phyloP scores from a whole-genome alignment of 345 rosid genomes.

The Citrus trifoliata region DNA sequence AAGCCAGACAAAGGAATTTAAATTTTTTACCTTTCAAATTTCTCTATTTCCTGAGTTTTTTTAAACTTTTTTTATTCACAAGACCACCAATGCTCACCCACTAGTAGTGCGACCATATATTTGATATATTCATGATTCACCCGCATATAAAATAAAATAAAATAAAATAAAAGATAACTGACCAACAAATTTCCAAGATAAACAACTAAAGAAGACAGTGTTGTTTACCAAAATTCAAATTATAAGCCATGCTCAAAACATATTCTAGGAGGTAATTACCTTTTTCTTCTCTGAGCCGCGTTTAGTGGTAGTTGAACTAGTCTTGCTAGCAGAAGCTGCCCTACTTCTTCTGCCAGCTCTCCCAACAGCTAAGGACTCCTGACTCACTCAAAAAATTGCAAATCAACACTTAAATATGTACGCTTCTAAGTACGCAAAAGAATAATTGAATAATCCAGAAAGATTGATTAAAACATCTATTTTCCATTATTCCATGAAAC shows the following conservation, averaged over 20 bases:
- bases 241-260: background rate
- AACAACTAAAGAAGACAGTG: background rate
- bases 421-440: background rate
- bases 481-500: background rate
- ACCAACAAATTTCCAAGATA: background rate
- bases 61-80: too few relatives aligned
- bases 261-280: constrained; percentile 28
- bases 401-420: constrained; percentile 6
- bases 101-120: background rate
- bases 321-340: constrained; percentile 34
- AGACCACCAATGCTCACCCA: background rate
- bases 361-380: constrained; percentile 40
- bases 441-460: background rate
- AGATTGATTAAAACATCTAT: background rate
- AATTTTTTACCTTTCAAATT: background rate
- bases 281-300: constrained; percentile 56
- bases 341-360: constrained; percentile 49
- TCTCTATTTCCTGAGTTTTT: background rate
- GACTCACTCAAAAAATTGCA: constrained; percentile 17
- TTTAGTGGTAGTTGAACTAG: constrained; percentile 40
- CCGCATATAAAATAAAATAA: too few relatives aligned
- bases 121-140: background rate
- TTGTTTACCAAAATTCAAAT: background rate
- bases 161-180: too few relatives aligned
- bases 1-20: background rate